phyloP scores from a whole-genome alignment of 805 yeast species.

The Starmerella apis region DNA sequence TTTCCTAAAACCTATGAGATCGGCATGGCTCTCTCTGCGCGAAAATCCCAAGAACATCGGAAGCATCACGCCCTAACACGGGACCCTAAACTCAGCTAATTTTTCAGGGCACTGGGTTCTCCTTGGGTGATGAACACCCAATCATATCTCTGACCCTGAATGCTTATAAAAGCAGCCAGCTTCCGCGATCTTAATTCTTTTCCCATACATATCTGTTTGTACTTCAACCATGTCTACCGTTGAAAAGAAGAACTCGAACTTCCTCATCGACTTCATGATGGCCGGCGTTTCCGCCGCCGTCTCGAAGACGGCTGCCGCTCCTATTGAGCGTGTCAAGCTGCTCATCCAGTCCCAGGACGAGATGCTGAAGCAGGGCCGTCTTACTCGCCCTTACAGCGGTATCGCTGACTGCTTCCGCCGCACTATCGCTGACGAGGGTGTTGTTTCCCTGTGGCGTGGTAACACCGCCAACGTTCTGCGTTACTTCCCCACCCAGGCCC shows the following conservation, averaged over 20 bases:
- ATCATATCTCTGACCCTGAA: conserved; percentile 14
- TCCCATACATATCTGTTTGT: conserved; percentile 9
- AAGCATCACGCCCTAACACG: background rate
- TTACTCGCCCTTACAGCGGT: conserved; percentile 74
- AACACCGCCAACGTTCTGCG: conserved; percentile 94
- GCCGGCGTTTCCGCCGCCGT: conserved; percentile 98
- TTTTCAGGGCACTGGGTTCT: conserved; percentile 16
- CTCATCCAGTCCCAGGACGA: conserved; percentile 93
- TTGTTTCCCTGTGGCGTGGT: conserved; percentile 92
- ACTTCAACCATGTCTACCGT: conserved; percentile 7
- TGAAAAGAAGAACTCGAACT: conserved; percentile 22
- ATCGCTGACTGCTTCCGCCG: conserved; percentile 82
- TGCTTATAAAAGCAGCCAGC: conserved; percentile 16
- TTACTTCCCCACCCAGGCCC: conserved; percentile 97
- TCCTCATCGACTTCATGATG: conserved; percentile 63
- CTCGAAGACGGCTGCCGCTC: conserved; percentile 91
- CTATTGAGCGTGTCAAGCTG: conserved; percentile 88
- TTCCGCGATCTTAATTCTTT: conserved; percentile 2
- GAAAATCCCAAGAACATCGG: background rate
- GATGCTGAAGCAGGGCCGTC: conserved; percentile 92
- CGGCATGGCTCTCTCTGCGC: background rate
- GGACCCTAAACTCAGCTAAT: conserved; percentile 11
- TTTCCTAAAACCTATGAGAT: background rate
- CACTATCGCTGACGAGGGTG: conserved; percentile 85
- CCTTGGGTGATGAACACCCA: conserved; percentile 9